These are phyloP conservation scores for Echinosophora koreensis DNA, from an alignment of 306 rosid genomes.

Conservation along the genomic window DNA sequence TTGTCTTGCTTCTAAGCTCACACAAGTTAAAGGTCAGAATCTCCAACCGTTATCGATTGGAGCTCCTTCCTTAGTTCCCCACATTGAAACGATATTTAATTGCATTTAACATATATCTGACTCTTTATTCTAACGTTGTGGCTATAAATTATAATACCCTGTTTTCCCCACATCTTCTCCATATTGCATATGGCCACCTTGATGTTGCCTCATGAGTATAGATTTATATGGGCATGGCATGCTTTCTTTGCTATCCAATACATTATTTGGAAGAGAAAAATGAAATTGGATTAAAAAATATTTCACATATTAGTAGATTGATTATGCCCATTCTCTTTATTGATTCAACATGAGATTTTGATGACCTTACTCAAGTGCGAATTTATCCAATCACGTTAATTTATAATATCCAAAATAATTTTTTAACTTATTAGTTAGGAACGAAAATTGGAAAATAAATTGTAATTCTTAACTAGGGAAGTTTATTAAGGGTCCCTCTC, in stretches of 20 bases:
- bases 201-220: neutral
- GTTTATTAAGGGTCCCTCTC: too few species aligned
- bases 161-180: slow-evolving; percentile 5
- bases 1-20: slow-evolving; percentile 42
- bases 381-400: neutral
- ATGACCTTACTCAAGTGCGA: slow-evolving; percentile 29
- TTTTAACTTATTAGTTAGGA: neutral
- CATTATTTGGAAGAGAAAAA: neutral
- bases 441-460: neutral
- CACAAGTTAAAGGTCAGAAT: slow-evolving; percentile 42
- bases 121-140: neutral
- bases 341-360: neutral
- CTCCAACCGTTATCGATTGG: slow-evolving; percentile 37
- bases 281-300: neutral
- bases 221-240: too few species aligned
- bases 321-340: slow-evolving; percentile 1
- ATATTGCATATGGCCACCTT: slow-evolving; percentile 11
- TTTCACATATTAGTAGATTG: neutral
- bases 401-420: neutral
- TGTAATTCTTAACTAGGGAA: neutral
- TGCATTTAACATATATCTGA: neutral
- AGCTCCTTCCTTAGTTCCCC: neutral
- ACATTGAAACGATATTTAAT: slow-evolving; percentile 40
- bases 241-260: neutral
- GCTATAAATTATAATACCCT: neutral